Evolutionary conservation across 768 basidiomycete genomes (phyloP).

Genomic region (Mrakia hoshinonis): DNA sequence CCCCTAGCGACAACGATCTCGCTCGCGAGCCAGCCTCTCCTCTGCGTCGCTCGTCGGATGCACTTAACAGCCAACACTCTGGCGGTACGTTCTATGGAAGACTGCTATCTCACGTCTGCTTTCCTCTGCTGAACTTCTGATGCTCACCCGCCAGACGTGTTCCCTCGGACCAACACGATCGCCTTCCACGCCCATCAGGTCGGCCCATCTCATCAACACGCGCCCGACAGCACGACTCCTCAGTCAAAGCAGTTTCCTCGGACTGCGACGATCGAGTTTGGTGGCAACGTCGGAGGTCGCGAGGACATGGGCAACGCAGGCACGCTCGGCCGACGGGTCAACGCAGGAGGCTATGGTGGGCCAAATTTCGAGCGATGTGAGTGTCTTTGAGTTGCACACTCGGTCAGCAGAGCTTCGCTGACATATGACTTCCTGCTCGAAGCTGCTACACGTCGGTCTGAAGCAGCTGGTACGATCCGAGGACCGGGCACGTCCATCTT

Average conservation of each 20-base stretch:
- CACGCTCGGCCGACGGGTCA: neutral
- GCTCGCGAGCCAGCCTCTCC: neutral
- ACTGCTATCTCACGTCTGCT: too few relatives aligned
- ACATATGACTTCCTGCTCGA: neutral
- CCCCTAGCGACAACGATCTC: neutral
- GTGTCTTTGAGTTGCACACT: neutral
- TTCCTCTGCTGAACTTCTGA: neutral
- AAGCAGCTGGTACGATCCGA: conserved; percentile 14
- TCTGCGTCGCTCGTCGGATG: neutral
- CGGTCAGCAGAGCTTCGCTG: neutral
- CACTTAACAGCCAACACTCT: neutral
- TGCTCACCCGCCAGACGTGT: conserved; percentile 37
- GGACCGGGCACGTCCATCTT: conserved; percentile 28
- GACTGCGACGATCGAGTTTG: conserved; percentile 32
- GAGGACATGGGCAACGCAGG: conserved; percentile 11
- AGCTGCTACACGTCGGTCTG: conserved; percentile 21
- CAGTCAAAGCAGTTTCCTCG: conserved; percentile 30
- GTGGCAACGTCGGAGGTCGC: neutral
- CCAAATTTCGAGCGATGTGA: conserved; percentile 25
- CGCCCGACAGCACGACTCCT: conserved; percentile 7
- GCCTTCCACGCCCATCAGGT: conserved; percentile 37
- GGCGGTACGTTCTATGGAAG: neutral
- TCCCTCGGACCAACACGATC: conserved; percentile 42
- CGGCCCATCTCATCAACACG: conserved; percentile 18
- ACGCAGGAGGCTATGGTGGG: conserved; percentile 12